phyloP scores from a whole-genome alignment of 371 early-diverging fungal genomes.

The Lichtheimia ornata region DNA sequence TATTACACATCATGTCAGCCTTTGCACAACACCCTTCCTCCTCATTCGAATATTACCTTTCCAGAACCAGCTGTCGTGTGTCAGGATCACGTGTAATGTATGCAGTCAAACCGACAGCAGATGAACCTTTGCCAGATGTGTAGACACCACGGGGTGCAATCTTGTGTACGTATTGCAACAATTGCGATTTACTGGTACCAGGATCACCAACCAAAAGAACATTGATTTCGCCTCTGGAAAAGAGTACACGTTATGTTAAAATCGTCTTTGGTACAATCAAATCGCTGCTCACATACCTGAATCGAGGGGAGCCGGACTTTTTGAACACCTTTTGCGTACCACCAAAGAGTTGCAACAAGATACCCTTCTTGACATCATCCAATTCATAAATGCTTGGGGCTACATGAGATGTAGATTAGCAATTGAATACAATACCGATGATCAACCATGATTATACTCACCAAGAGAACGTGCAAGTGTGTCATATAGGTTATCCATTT shows the following conservation, averaged over 20 bases:
- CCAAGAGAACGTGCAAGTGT: constrained; percentile 77
- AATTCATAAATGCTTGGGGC: constrained; percentile 98
- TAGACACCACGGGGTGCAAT: constrained; percentile 98
- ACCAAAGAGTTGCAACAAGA: constrained; percentile 97
- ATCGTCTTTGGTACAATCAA: background rate
- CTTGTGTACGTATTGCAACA: constrained; percentile 94
- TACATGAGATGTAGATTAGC: constrained; percentile 19
- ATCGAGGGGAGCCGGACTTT: constrained; percentile 72
- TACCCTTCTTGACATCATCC: constrained; percentile 98
- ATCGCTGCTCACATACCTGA: constrained; percentile 33
- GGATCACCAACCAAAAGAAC: constrained; percentile 99
- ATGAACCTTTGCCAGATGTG: constrained; percentile 99
- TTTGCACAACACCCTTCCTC: background rate
- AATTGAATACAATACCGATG: background rate
- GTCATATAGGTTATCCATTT: constrained; percentile 76
- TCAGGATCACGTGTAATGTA: constrained; percentile 98
- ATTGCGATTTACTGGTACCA: constrained; percentile 98
- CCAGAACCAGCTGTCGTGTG: constrained; percentile 95
- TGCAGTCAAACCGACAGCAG: constrained; percentile 99
- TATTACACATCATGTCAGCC: constrained; percentile 14
- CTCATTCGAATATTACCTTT: constrained; percentile 57
- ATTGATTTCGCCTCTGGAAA: constrained; percentile 93
- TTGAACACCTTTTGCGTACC: constrained; percentile 85
- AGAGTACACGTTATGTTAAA: background rate
- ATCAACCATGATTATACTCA: constrained; percentile 18